phyloP scores from a whole-genome alignment of 805 yeast species.

The Teunomyces aglyptinius region DNA sequence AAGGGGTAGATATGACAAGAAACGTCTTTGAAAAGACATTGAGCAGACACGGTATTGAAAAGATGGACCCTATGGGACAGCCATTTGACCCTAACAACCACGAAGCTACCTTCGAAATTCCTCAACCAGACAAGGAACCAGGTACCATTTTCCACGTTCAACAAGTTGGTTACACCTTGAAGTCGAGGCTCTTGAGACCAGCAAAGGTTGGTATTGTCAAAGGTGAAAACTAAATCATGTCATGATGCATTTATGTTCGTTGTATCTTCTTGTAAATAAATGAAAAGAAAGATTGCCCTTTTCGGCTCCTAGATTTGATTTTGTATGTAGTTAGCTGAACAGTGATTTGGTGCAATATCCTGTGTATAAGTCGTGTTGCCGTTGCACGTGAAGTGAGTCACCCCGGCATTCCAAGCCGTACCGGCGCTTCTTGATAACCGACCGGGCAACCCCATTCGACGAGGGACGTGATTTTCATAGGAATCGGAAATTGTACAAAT shows the following conservation, averaged over 20 bases:
- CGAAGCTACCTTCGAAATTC: constrained; percentile 88
- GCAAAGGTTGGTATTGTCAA: constrained; percentile 95
- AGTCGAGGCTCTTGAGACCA: constrained; percentile 87
- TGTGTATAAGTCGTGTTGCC: background rate
- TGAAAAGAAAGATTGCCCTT: background rate
- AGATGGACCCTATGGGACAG: constrained; percentile 82
- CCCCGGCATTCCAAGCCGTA: constrained; percentile 4
- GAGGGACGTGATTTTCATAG: constrained; percentile 1
- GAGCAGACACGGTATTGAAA: constrained; percentile 72
- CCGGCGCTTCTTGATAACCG: constrained; percentile 3
- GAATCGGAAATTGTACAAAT: background rate
- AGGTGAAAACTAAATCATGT: constrained; percentile 20
- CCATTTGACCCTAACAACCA: constrained; percentile 87
- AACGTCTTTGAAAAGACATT: constrained; percentile 82
- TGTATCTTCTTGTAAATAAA: constrained; percentile 3
- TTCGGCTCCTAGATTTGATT: too few species aligned
- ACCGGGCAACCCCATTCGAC: constrained; percentile 4
- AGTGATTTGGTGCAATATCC: background rate
- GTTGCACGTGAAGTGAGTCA: constrained; percentile 10
- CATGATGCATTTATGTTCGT: constrained; percentile 4
- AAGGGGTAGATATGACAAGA: constrained; percentile 90
- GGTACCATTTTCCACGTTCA: constrained; percentile 93
- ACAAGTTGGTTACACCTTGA: constrained; percentile 83
- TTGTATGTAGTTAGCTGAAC: too few species aligned
- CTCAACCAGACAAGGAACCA: constrained; percentile 84